These are phyloP conservation scores for Peribolospora baueri DNA, from an alignment of 768 basidiomycete species.

Conservation along the genomic window DNA sequence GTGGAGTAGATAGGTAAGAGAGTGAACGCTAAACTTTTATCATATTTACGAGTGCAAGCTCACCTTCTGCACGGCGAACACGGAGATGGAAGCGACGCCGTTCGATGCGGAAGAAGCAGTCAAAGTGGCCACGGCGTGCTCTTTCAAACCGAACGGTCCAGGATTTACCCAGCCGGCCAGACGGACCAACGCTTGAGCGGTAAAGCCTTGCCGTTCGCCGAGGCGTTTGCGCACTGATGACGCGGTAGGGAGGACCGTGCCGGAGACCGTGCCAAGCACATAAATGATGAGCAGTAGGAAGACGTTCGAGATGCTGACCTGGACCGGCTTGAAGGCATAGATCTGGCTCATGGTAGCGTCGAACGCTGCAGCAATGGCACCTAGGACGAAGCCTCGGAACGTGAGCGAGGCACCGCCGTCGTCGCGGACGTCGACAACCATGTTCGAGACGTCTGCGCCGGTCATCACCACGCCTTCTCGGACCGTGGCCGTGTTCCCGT, in stretches of 20 bases:
- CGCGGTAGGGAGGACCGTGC: conserved; percentile 17
- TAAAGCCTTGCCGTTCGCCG: conserved; percentile 6
- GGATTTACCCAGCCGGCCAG: conserved; percentile 32
- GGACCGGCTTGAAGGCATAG: not conserved
- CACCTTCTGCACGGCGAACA: conserved; percentile 32
- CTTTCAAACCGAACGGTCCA: conserved; percentile 33
- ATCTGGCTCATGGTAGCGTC: conserved; percentile 38
- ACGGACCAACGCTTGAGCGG: conserved; percentile 6
- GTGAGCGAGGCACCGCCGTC: conserved; percentile 34
- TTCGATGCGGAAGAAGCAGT: conserved; percentile 34
- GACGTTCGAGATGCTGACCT: conserved; percentile 9
- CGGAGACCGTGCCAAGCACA: conserved; percentile 24
- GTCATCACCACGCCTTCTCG: conserved; percentile 8
- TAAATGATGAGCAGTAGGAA: conserved; percentile 35
- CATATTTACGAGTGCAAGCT: not conserved
- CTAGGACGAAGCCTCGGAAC: conserved; percentile 33
- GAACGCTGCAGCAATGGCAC: conserved; percentile 33
- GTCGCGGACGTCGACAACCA: conserved; percentile 34
- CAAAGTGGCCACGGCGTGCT: conserved; percentile 37
- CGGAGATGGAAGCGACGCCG: conserved; percentile 32
- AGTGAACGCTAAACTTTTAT: not conserved
- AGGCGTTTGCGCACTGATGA: conserved; percentile 23
- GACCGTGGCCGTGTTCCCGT: too few relatives aligned
- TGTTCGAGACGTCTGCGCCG: conserved; percentile 16
- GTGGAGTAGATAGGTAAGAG: not conserved